Base-by-base conservation (phyloP, 768 basidiomycete species). In the Zangia roseola region DNA sequence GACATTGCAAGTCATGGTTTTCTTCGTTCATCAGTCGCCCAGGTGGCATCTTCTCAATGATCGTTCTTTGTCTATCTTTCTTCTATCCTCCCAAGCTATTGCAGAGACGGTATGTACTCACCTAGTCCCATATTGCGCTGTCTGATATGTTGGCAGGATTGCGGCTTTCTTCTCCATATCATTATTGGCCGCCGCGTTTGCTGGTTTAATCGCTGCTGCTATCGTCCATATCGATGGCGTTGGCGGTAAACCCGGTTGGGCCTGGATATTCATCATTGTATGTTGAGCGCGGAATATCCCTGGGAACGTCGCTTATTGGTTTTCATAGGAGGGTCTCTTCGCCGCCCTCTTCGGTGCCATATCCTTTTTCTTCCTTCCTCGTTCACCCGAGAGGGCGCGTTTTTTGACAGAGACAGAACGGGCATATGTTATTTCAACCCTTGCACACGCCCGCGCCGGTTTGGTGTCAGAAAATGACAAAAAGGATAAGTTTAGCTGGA, bases 251-350 rank as follows among this genome's bases (percentile, higher is more conserved):
- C 70, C 76, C 4, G 84, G 80, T 0, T 86, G 83, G 84, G 70
- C 76, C 23, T 84, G 80, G 82, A 74, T 82, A 55, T 81, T 81
- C 55, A 78, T 81, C 34, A 36, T 80, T n/a, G 77, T 79, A 62
- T 2, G 62, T 50, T 4, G 8, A 30, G 3, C 38, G 8, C 9
- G 9, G 5, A 39, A 26, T 19, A 2, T n/a, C 6, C 10, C 36
- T 20, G 1, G 4, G 20, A 28, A 17, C 30, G 24, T 14, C 12
- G 19, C 37, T 54, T 21, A 56, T 43, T 6, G 21, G 10, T n/a
- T 19, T 37, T 10, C 25, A 19, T 30, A 72, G 66, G 79, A 88
- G 64, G 87, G 87, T 1, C 63, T 78, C 5, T 80, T 89, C 65
- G 86, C 84, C 0, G 67, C 80, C 48, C 34, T 77, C 4, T 80